Evolutionary conservation across 805 yeast species (phyloP).

Genomic region (Kuraishia cidri): DNA sequence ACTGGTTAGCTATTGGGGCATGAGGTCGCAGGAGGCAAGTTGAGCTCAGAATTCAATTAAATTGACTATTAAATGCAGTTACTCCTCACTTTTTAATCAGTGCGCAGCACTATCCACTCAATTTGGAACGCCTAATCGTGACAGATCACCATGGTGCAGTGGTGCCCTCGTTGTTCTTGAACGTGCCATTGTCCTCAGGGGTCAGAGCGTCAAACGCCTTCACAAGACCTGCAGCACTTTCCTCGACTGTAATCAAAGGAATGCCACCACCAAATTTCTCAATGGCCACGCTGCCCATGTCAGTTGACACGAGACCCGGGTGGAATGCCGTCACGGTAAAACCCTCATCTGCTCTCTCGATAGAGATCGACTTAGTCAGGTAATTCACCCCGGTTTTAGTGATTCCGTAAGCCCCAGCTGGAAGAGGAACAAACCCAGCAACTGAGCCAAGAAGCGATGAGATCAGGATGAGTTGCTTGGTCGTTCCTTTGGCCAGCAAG

Average conservation of each 20-base stretch:
- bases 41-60: too few species aligned
- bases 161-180: neutral
- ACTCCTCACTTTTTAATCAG: too few species aligned
- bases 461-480: conserved; percentile 15
- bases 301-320: conserved; percentile 30
- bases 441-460: conserved; percentile 18
- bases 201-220: neutral
- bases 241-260: neutral
- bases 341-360: conserved; percentile 14
- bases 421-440: conserved; percentile 7
- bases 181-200: neutral
- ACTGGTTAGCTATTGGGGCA: too few species aligned
- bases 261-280: neutral
- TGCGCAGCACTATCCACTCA: too few species aligned
- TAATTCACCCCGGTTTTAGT: conserved; percentile 29
- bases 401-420: conserved; percentile 21
- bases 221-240: neutral
- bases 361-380: conserved; percentile 15
- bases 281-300: conserved; percentile 12
- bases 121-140: too few species aligned
- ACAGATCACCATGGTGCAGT: neutral
- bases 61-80: too few species aligned
- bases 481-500: conserved; percentile 8
- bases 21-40: too few species aligned
- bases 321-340: conserved; percentile 22